A percentile compares a stretch with the other conserved stretches of the same genome.
Evolutionary conservation across 2,329 filamentous ascomycete genomes (phyloP).

Genomic region (Cladophialophora carrionii): DNA sequence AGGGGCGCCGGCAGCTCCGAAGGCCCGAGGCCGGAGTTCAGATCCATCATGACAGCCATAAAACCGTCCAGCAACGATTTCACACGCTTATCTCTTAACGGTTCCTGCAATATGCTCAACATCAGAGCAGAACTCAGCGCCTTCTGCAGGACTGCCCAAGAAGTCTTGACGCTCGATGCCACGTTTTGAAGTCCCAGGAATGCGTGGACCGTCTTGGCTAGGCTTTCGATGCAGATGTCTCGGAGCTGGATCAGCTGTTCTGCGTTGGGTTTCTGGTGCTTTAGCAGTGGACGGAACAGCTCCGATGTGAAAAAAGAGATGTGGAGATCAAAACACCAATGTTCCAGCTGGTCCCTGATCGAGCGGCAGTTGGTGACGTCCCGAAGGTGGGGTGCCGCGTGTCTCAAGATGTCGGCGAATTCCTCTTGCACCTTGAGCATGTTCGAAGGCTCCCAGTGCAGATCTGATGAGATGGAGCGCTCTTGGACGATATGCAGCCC

Average conservation of each 20-base stretch:
- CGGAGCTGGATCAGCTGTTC: slow-evolving; percentile 11
- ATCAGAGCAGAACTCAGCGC: slow-evolving; percentile 21
- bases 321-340: slow-evolving; percentile 63
- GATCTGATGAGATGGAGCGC: slow-evolving; percentile 57
- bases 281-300: slow-evolving; percentile 63
- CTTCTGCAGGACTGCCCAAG: slow-evolving; percentile 12
- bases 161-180: slow-evolving; percentile 10
- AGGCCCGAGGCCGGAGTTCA: slow-evolving; percentile 12
- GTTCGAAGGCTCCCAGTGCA: slow-evolving; percentile 55
- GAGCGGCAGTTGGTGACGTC: slow-evolving; percentile 51
- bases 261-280: slow-evolving; percentile 44
- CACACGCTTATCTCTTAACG: not conserved
- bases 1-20: slow-evolving; percentile 12
- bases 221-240: slow-evolving; percentile 13
- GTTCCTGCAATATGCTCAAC: slow-evolving; percentile 19
- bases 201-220: slow-evolving; percentile 22
- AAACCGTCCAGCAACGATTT: slow-evolving; percentile 10
- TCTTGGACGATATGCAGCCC: slow-evolving; percentile 40
- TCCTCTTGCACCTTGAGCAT: slow-evolving; percentile 61
- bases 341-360: slow-evolving; percentile 58
- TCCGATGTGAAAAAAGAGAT: slow-evolving; percentile 65
- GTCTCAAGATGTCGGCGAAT: slow-evolving; percentile 59
- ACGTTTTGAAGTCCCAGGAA: slow-evolving; percentile 24
- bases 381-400: slow-evolving; percentile 61
- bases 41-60: slow-evolving; percentile 3